Evolutionary conservation across 2,329 filamentous ascomycete species (phyloP), one percentile per base, ranked within the genome.

Genomic region (Beauveria caledonica): DNA sequence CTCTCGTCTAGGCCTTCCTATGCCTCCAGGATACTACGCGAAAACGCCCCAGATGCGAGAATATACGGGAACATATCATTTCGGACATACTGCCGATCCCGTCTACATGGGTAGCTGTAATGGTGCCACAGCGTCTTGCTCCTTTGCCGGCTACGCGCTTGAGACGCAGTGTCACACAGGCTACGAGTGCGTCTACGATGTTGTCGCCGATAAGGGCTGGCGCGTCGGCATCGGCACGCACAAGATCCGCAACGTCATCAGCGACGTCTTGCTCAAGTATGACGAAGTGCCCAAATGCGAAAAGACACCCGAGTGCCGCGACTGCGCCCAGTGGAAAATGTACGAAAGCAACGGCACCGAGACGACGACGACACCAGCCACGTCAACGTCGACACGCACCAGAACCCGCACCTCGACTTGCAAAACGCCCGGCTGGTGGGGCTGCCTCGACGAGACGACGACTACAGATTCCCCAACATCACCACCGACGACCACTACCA

Each of bases 21-120:
- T 86, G 0, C 93, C 94, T 13, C 93, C 93, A 0, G 90, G 89
- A 25, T 80, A 87, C 50, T 82, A 92, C 67, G 82, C 90, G 25
- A 79, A 82, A 46, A 79, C 83, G 36, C 87, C 90, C 33, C 90
- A 95, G 68, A 80, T 83, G 42, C 80, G 90, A 46, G 75, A 84
- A 62, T 82, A 85, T 68, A 95, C 91, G 0, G 92, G 90, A 13
- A 81, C 89, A 0, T 95, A 86, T 69, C 94, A 99, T 72, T 93
- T 97, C 71, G 94, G 94, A 4, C 92, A 97, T 69, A 97, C 92
- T 0, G 94, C 94, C 0, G 94, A 99, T 72, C 94, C 94, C 0
- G 86, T 99, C 39, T 99, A 88, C 69, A 92, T 97, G 77, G 94
- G 94, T 36, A 90, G 87, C 0, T 97, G 94, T 75, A 97, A 96